phyloP scores from a whole-genome alignment of 805 yeast genomes.

The Yamadazyma phyllophila region DNA sequence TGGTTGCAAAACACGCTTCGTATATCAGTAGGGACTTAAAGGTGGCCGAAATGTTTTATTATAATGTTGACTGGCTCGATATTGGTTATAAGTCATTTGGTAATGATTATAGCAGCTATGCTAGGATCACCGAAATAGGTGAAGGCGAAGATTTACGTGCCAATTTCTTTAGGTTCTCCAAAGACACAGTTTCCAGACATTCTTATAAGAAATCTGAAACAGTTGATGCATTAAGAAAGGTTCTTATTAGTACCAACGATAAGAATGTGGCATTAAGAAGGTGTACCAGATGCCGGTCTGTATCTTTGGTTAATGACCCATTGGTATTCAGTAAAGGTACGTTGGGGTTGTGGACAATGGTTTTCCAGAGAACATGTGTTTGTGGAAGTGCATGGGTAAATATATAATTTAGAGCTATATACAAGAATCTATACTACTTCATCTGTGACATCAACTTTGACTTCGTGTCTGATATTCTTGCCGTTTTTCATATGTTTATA shows the following conservation, averaged over 20 bases:
- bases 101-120: neutral
- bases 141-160: neutral
- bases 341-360: constrained; percentile 54
- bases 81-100: constrained; percentile 8
- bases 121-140: neutral
- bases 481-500: constrained; percentile 27
- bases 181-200: constrained; percentile 20
- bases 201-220: constrained; percentile 21
- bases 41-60: constrained; percentile 56
- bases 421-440: constrained; percentile 7
- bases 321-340: constrained; percentile 31
- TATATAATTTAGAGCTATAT: neutral
- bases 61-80: constrained; percentile 66
- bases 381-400: constrained; percentile 80
- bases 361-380: constrained; percentile 69
- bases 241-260: constrained; percentile 21
- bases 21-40: constrained; percentile 45
- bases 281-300: constrained; percentile 42
- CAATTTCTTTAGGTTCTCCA: constrained; percentile 3
- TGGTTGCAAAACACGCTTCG: constrained; percentile 49
- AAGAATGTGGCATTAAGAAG: constrained; percentile 22
- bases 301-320: constrained; percentile 42
- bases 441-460: constrained; percentile 26
- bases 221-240: constrained; percentile 39
- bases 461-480: constrained; percentile 10